Conservation (phyloP, 306 rosid genomes). For the Prunus padus region DNA sequence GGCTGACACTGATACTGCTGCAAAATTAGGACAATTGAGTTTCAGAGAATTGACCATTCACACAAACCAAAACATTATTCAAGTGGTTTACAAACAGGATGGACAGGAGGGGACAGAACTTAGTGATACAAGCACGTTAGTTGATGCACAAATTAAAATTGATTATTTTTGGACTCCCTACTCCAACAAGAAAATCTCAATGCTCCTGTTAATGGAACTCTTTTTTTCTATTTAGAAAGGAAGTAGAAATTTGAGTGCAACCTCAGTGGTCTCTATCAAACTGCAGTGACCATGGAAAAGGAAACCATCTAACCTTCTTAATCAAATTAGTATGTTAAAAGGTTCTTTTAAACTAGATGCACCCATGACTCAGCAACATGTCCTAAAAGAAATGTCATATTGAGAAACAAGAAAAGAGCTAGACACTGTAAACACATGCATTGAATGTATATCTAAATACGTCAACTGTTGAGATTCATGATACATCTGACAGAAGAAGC, state of each 20-base stretch:
- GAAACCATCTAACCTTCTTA: not conserved
- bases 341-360: not conserved
- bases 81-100: not conserved
- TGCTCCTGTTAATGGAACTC: not conserved
- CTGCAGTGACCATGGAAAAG: not conserved
- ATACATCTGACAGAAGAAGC: not conserved
- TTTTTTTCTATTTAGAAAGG: not conserved
- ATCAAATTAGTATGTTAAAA: not conserved
- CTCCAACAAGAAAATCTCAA: not conserved
- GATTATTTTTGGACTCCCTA: not conserved
- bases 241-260: not conserved
- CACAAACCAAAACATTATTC: not conserved
- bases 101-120: not conserved
- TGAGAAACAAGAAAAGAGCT: not conserved
- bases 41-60: constrained; percentile 29
- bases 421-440: not conserved
- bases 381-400: not conserved
- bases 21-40: constrained; percentile 31
- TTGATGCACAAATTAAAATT: not conserved
- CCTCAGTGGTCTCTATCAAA: not conserved
- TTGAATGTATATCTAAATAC: not conserved
- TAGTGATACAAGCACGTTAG: not conserved
- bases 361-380: not conserved
- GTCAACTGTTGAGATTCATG: not conserved
- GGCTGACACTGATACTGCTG: constrained; percentile 57